Percentiles rank a stretch among this genome's conserved stretches.
These are phyloP conservation scores for Sphagnurus paluster DNA, from an alignment of 1,284 basidiomycete genomes.

Conservation along the genomic window DNA sequence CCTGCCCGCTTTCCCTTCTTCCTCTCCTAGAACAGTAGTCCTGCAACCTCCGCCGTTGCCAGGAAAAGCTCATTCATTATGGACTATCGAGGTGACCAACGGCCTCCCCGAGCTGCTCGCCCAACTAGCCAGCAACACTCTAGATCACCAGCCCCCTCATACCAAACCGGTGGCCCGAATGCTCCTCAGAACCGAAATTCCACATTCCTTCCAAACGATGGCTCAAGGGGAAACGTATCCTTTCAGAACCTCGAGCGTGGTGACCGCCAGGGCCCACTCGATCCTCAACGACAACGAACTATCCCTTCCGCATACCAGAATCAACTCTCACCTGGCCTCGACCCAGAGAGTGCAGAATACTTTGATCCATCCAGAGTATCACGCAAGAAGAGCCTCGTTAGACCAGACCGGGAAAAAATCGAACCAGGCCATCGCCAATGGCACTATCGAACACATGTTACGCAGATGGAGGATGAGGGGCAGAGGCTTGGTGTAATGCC, in stretches of 20 bases:
- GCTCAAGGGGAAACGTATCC: slow-evolving; percentile 51
- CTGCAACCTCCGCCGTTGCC: background rate
- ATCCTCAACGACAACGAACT: slow-evolving; percentile 48
- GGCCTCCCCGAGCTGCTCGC: slow-evolving; percentile 45
- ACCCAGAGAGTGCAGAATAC: slow-evolving; percentile 50
- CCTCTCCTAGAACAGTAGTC: background rate
- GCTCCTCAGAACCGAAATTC: slow-evolving; percentile 25
- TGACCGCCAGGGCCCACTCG: slow-evolving; percentile 57
- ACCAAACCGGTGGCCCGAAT: slow-evolving; percentile 24
- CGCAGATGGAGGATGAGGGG: slow-evolving; percentile 74
- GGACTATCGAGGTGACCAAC: slow-evolving; percentile 46
- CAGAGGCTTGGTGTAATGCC: slow-evolving; percentile 69
- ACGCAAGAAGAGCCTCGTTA: slow-evolving; percentile 94
- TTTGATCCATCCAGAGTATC: slow-evolving; percentile 42
- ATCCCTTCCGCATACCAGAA: slow-evolving; percentile 58
- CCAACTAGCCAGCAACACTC: slow-evolving; percentile 33
- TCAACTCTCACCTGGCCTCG: slow-evolving; percentile 45
- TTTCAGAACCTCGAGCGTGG: slow-evolving; percentile 70
- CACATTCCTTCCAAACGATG: slow-evolving; percentile 35
- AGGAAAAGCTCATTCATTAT: slow-evolving; percentile 27
- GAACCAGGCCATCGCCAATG: slow-evolving; percentile 94
- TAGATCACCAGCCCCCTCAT: slow-evolving; percentile 29
- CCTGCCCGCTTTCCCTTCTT: background rate
- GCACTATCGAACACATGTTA: slow-evolving; percentile 92
- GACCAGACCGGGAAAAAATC: slow-evolving; percentile 95